Percentiles rank a stretch among this genome's conserved stretches.
Evolutionary conservation across 345 rosid genomes (phyloP).

Genomic region (Moricandia moricandioides): DNA sequence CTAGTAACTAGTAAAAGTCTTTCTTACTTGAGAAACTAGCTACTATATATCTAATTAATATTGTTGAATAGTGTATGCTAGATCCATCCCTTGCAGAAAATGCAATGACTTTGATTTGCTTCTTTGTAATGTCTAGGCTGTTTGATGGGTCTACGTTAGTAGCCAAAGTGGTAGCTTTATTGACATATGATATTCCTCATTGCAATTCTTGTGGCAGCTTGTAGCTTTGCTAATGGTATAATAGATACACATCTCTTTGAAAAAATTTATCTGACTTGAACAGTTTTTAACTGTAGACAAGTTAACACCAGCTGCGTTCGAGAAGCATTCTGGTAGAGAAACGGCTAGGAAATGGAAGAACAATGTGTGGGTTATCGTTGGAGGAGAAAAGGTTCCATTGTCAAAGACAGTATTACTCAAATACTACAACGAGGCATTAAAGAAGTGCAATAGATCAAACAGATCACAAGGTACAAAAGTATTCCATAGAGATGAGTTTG

Average conservation of each 20-base stretch:
- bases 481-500: slow-evolving; percentile 89
- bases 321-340: slow-evolving; percentile 99
- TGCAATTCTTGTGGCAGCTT: neutral
- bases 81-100: slow-evolving; percentile 4
- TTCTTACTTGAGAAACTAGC: neutral
- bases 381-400: slow-evolving; percentile 89
- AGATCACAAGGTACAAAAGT: slow-evolving; percentile 68
- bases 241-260: neutral
- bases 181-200: slow-evolving; percentile 30
- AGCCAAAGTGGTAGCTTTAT: slow-evolving; percentile 8
- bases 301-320: slow-evolving; percentile 95
- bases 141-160: neutral
- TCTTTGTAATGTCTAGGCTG: neutral
- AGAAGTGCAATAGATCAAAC: slow-evolving; percentile 60
- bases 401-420: slow-evolving; percentile 87
- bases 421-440: slow-evolving; percentile 74
- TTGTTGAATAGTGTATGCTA: neutral
- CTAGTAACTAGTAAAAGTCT: neutral
- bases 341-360: slow-evolving; percentile 98
- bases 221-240: neutral
- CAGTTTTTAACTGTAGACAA: slow-evolving; percentile 51
- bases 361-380: slow-evolving; percentile 89
- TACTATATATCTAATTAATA: neutral
- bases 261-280: slow-evolving; percentile 22
- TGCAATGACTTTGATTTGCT: neutral